phyloP scores from a whole-genome alignment of 2,329 filamentous ascomycete genomes.

The Fusarium oxysporum region DNA sequence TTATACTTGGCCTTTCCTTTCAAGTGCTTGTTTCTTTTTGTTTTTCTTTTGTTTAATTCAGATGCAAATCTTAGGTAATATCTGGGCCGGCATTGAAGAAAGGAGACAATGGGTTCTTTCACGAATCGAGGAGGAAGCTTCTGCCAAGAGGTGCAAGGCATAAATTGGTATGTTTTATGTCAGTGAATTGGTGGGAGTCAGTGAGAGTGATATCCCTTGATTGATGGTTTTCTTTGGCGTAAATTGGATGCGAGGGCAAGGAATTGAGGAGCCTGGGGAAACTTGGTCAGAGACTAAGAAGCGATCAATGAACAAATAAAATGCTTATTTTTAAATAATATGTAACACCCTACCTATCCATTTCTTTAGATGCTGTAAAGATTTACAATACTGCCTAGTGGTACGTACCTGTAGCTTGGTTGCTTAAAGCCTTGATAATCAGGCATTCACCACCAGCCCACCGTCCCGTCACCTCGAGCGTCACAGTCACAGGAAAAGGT shows the following conservation, averaged over 20 bases:
- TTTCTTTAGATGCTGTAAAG: background rate
- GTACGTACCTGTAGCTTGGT: background rate
- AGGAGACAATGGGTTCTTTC: constrained; percentile 16
- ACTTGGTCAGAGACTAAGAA: constrained; percentile 24
- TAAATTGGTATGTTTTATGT: constrained; percentile 2
- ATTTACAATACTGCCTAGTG: background rate
- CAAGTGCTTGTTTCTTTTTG: background rate
- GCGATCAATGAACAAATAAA: constrained; percentile 30
- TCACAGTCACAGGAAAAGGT: constrained; percentile 10
- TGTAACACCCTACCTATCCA: background rate
- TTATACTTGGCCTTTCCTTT: constrained; percentile 11
- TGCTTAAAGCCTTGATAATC: background rate
- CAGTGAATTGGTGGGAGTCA: constrained; percentile 13
- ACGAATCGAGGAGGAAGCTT: background rate
- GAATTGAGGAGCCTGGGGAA: background rate
- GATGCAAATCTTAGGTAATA: constrained; percentile 28
- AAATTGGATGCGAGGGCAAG: constrained; percentile 25
- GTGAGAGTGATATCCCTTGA: constrained; percentile 33
- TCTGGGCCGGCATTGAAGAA: constrained; percentile 7
- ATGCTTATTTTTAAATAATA: background rate
- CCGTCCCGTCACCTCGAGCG: background rate
- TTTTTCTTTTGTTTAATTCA: constrained; percentile 24
- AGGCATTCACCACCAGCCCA: background rate
- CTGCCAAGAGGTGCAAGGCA: background rate
- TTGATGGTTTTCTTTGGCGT: constrained; percentile 32